A percentile compares a stretch with the other conserved stretches of the same genome.
Evolutionary conservation across 2,329 filamentous ascomycete genomes (phyloP).

Genomic region (Fusarium siculi): DNA sequence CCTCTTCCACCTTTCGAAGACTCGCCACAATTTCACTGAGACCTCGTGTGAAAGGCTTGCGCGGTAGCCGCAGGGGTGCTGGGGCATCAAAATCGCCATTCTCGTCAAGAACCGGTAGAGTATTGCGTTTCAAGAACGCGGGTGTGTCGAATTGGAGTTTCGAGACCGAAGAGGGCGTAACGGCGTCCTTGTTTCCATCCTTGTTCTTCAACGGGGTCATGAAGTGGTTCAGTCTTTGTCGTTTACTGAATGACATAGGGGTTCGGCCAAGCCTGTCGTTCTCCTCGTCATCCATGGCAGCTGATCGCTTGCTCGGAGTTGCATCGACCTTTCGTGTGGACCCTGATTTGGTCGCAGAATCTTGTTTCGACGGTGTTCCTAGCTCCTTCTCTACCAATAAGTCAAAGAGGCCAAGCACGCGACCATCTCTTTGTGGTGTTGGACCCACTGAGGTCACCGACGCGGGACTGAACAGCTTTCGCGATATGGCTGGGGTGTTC

Average conservation of each 20-base stretch:
- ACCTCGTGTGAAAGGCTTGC: constrained; percentile 72
- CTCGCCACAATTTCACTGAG: constrained; percentile 79
- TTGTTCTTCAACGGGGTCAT: constrained; percentile 70
- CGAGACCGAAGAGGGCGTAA: constrained; percentile 62
- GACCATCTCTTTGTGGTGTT: constrained; percentile 82
- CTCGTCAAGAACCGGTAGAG: constrained; percentile 65
- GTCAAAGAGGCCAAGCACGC: constrained; percentile 82
- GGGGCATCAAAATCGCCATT: constrained; percentile 61
- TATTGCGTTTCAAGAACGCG: constrained; percentile 69
- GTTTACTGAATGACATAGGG: constrained; percentile 67
- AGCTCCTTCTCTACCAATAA: constrained; percentile 65
- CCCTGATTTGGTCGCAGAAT: constrained; percentile 37
- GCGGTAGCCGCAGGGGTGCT: constrained; percentile 63
- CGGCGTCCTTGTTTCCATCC: constrained; percentile 51
- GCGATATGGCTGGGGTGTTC: constrained; percentile 65
- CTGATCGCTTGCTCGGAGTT: constrained; percentile 60
- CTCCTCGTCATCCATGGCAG: constrained; percentile 44
- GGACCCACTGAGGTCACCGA: constrained; percentile 75
- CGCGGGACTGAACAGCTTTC: constrained; percentile 69
- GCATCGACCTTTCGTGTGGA: constrained; percentile 41
- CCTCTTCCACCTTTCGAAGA: constrained; percentile 75
- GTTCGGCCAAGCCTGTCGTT: constrained; percentile 56
- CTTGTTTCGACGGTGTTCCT: constrained; percentile 61
- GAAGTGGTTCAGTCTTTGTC: constrained; percentile 70
- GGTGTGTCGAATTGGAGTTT: constrained; percentile 75